Conservation (phyloP, 306 rosid genomes). For the Amphicarpaea edgeworthii region DNA sequence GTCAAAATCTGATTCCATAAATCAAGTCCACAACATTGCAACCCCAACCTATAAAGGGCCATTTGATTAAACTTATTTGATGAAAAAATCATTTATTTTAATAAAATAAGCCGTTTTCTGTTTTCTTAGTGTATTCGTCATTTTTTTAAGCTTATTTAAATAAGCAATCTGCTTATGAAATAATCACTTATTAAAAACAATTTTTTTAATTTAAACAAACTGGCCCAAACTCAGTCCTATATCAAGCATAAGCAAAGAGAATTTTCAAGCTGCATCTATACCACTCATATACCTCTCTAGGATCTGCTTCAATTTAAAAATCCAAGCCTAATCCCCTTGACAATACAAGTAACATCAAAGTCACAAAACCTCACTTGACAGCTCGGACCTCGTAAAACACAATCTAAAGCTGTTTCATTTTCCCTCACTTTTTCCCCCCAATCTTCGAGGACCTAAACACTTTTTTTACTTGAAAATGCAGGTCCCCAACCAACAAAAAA, state of each 20-base stretch:
- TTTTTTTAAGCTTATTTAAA: too few species aligned
- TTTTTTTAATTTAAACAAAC: too few species aligned
- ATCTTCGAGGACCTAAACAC: background rate
- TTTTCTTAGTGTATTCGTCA: too few species aligned
- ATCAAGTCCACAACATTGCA: background rate
- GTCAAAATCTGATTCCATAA: conserved; percentile 7
- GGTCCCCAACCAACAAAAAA: conserved; percentile 20
- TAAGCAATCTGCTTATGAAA: too few species aligned
- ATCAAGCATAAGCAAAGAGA: background rate
- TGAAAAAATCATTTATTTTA: too few species aligned
- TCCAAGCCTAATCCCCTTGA: background rate
- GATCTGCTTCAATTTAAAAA: conserved; percentile 3
- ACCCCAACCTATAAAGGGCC: conserved; percentile 7
- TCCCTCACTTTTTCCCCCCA: background rate
- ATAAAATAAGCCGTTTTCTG: too few species aligned
- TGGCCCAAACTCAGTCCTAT: background rate
- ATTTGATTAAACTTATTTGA: too few species aligned
- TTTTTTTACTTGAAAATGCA: conserved; percentile 6
- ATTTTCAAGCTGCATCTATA: background rate
- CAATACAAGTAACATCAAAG: background rate
- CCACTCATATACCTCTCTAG: background rate
- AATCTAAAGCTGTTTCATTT: background rate
- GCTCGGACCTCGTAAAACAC: background rate
- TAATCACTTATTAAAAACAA: too few species aligned
- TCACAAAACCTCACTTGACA: conserved; percentile 12